Evolutionary conservation across 2,329 filamentous ascomycete genomes (phyloP).

Genomic region (Paraphaeosphaeria minitans): DNA sequence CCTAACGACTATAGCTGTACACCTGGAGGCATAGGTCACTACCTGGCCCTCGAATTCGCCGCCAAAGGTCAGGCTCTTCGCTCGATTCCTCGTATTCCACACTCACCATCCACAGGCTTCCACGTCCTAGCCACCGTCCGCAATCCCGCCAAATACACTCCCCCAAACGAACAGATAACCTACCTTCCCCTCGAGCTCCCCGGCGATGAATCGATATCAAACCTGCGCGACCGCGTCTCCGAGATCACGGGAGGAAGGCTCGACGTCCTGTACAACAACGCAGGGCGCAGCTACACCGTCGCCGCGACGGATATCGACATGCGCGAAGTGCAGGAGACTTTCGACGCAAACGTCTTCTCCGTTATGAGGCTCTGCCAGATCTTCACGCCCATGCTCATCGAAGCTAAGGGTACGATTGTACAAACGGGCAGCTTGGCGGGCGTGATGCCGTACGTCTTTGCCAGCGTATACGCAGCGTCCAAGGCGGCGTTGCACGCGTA

Average conservation of each 20-base stretch:
- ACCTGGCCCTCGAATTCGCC: slow-evolving; percentile 63
- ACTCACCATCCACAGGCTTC: slow-evolving; percentile 47
- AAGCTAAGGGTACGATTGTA: slow-evolving; percentile 52
- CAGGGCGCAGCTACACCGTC: slow-evolving; percentile 61
- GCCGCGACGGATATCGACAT: slow-evolving; percentile 61
- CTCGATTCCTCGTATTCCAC: background rate
- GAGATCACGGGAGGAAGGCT: slow-evolving; percentile 55
- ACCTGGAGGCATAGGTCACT: slow-evolving; percentile 64
- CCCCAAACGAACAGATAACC: slow-evolving; percentile 58
- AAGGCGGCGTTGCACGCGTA: slow-evolving; percentile 66
- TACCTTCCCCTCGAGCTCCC: slow-evolving; percentile 62
- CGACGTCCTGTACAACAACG: slow-evolving; percentile 65
- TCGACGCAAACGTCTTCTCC: slow-evolving; percentile 58
- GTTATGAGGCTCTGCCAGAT: slow-evolving; percentile 63
- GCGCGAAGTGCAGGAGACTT: slow-evolving; percentile 36
- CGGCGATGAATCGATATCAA: slow-evolving; percentile 54
- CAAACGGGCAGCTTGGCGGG: slow-evolving; percentile 53
- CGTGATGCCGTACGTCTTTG: slow-evolving; percentile 44
- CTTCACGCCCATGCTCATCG: slow-evolving; percentile 60
- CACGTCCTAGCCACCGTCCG: slow-evolving; percentile 65
- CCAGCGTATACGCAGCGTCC: slow-evolving; percentile 60
- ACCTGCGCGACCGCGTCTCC: slow-evolving; percentile 54
- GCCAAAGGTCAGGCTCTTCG: slow-evolving; percentile 38
- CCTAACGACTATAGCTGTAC: slow-evolving; percentile 49
- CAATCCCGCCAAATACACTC: slow-evolving; percentile 54